A percentile compares a stretch with the other conserved stretches of the same genome.
phyloP scores from a whole-genome alignment of 1,139 yeast genomes.

The Hyphopichia wangnamkhiaoensis region DNA sequence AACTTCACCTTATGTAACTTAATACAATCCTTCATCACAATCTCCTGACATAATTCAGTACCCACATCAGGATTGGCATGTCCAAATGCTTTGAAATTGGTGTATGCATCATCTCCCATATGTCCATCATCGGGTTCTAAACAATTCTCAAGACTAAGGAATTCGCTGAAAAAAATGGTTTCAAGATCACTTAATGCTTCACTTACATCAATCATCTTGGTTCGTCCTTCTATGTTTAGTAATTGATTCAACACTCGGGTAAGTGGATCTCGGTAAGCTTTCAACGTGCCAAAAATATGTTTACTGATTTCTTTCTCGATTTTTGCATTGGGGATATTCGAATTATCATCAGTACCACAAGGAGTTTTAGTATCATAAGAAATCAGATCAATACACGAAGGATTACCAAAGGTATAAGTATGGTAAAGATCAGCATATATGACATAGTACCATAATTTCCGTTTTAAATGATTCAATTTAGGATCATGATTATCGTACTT shows the following conservation, averaged over 20 bases:
- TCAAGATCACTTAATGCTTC: conserved; percentile 31
- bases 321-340: not conserved
- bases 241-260: conserved; percentile 26
- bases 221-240: conserved; percentile 21
- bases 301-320: conserved; percentile 1
- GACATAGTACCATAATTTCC: conserved; percentile 49
- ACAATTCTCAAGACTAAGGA: conserved; percentile 23
- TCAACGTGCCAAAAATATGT: not conserved
- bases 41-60: not conserved
- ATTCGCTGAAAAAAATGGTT: conserved; percentile 19
- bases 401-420: conserved; percentile 4
- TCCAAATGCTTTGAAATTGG: not conserved
- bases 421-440: conserved; percentile 4
- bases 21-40: not conserved
- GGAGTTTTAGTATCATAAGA: conserved; percentile 3
- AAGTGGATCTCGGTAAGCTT: too few species aligned
- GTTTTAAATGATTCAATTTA: conserved; percentile 37
- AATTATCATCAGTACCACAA: not conserved
- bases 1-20: not conserved
- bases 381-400: not conserved
- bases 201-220: conserved; percentile 22
- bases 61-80: not conserved
- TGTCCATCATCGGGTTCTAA: conserved; percentile 26
- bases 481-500: conserved; percentile 17
- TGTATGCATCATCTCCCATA: not conserved